phyloP scores from a whole-genome alignment of 2,329 filamentous ascomycete genomes.

The Elsinoe arachidis region DNA sequence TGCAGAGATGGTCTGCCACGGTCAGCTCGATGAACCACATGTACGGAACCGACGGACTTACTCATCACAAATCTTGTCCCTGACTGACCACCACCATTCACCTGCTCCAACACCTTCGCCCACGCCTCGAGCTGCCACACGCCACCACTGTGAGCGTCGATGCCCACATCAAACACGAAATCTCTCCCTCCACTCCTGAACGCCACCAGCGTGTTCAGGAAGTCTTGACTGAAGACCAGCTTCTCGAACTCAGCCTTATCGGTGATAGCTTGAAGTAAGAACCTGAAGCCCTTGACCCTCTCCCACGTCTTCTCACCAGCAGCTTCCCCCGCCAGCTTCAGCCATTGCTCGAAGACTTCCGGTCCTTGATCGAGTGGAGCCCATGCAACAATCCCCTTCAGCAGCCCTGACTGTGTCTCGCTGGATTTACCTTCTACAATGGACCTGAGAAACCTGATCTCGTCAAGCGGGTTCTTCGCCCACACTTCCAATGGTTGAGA shows the following conservation, averaged over 20 bases:
- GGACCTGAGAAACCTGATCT: constrained; percentile 60
- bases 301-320: constrained; percentile 55
- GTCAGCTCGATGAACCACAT: not conserved
- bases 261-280: constrained; percentile 58
- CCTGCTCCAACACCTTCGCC: constrained; percentile 31
- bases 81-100: constrained; percentile 52
- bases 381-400: constrained; percentile 71
- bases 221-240: constrained; percentile 28
- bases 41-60: constrained; percentile 33
- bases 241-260: constrained; percentile 28
- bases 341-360: constrained; percentile 54
- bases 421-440: constrained; percentile 51
- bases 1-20: constrained; percentile 71
- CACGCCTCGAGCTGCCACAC: constrained; percentile 46
- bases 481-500: constrained; percentile 36
- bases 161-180: constrained; percentile 71
- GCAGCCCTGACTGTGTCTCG: constrained; percentile 41
- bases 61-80: constrained; percentile 60
- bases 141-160: constrained; percentile 72
- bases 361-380: constrained; percentile 66
- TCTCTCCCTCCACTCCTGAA: constrained; percentile 49
- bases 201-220: constrained; percentile 46
- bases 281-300: constrained; percentile 70
- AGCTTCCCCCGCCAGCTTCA: constrained; percentile 50
- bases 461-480: constrained; percentile 61